A percentile compares a stretch with the other conserved stretches of the same genome.
Conservation (phyloP, 257 asterid species). For the Nemophila menziesii region DNA sequence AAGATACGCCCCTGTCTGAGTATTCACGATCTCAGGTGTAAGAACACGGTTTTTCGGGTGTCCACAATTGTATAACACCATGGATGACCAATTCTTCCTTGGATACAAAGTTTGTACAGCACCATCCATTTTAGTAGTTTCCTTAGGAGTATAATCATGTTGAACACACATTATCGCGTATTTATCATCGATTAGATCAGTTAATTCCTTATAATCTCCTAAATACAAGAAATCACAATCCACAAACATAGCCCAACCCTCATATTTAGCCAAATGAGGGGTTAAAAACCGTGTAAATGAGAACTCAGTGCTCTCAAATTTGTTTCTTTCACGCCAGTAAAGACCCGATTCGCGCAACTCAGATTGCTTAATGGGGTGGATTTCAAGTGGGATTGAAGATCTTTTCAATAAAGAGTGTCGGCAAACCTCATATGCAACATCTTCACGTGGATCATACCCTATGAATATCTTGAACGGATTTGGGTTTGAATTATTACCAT, state of each 20-base stretch:
- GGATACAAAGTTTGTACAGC: slow-evolving; percentile 78
- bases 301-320: slow-evolving; percentile 78
- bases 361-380: slow-evolving; percentile 61
- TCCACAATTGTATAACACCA: slow-evolving; percentile 81
- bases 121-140: slow-evolving; percentile 83
- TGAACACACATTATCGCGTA: slow-evolving; percentile 79
- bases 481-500: slow-evolving; percentile 6
- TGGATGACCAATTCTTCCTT: slow-evolving; percentile 91
- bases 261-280: slow-evolving; percentile 41
- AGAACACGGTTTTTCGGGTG: slow-evolving; percentile 47
- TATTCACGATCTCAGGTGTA: slow-evolving; percentile 67
- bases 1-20: slow-evolving; percentile 65
- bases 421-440: slow-evolving; percentile 76
- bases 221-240: slow-evolving; percentile 79
- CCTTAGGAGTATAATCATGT: slow-evolving; percentile 80
- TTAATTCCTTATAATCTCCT: slow-evolving; percentile 49
- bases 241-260: slow-evolving; percentile 91
- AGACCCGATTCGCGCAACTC: slow-evolving; percentile 50
- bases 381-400: slow-evolving; percentile 66
- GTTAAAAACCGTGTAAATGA: slow-evolving; percentile 74
- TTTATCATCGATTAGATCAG: slow-evolving; percentile 48
- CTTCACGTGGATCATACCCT: slow-evolving; percentile 76
- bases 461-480: slow-evolving; percentile 48
- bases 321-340: slow-evolving; percentile 78
- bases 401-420: slow-evolving; percentile 47